Conservation (phyloP, 805 yeast genomes). For the Yarrowia yakushimensis region DNA sequence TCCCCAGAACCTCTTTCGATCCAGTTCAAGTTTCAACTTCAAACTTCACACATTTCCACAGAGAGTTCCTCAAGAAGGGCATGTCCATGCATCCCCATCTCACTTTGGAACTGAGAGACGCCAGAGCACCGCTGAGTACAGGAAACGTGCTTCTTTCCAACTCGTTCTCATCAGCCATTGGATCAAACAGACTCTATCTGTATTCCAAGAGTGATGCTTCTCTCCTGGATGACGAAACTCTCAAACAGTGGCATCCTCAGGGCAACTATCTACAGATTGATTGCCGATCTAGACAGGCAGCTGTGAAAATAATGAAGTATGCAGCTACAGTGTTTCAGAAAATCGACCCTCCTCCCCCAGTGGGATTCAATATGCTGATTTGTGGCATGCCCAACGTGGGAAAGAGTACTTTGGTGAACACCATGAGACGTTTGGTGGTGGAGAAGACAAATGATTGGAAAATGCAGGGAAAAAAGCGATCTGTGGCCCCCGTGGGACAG, state of each 20-base stretch:
- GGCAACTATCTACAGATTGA: conserved; percentile 56
- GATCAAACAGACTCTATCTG: conserved; percentile 3
- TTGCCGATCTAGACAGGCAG: conserved; percentile 51
- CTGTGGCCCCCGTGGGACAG: conserved; percentile 78
- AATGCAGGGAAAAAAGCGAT: conserved; percentile 40
- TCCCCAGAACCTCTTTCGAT: background rate
- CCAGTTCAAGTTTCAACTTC: background rate
- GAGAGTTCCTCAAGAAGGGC: conserved; percentile 21
- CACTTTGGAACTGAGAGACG: conserved; percentile 83
- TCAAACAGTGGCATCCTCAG: conserved; percentile 51
- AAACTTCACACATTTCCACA: conserved; percentile 21
- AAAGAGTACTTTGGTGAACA: conserved; percentile 80
- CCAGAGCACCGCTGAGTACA: conserved; percentile 84
- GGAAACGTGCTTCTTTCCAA: conserved; percentile 71
- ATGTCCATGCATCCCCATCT: conserved; percentile 51
- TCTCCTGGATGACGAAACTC: conserved; percentile 5
- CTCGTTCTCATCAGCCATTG: conserved; percentile 15
- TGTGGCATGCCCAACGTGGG: conserved; percentile 99
- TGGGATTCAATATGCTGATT: conserved; percentile 72
- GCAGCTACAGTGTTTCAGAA: conserved; percentile 44
- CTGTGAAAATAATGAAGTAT: conserved; percentile 47
- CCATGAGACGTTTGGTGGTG: conserved; percentile 51
- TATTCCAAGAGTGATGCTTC: conserved; percentile 21
- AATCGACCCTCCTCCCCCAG: conserved; percentile 70
- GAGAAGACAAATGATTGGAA: conserved; percentile 13